Conservation (phyloP, 805 yeast species). For the Yarrowia porcina region DNA sequence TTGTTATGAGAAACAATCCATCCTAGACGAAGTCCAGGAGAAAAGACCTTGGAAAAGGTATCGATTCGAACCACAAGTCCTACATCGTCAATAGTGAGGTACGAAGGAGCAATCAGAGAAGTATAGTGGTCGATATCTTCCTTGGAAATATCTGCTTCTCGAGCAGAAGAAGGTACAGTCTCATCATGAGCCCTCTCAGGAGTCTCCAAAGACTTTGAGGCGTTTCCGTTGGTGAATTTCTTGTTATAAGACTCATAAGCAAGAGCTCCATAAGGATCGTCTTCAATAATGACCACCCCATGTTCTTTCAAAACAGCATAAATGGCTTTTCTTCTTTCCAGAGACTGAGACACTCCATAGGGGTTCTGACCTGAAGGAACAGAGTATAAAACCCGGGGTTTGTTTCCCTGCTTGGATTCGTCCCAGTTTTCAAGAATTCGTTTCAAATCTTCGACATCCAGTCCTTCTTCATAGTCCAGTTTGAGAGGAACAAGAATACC, state of each 20-base stretch:
- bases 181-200: neutral
- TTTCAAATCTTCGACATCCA: conserved; percentile 56
- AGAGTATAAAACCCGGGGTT: conserved; percentile 51
- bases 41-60: conserved; percentile 72
- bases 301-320: conserved; percentile 62
- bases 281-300: conserved; percentile 71
- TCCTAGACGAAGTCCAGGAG: conserved; percentile 74
- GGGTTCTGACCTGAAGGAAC: conserved; percentile 87
- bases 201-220: neutral
- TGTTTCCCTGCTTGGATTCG: conserved; percentile 40
- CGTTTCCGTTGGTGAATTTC: neutral
- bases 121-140: conserved; percentile 45
- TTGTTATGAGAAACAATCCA: conserved; percentile 65
- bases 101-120: conserved; percentile 55
- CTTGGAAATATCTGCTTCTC: conserved; percentile 37
- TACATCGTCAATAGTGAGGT: conserved; percentile 65
- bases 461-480: conserved; percentile 59
- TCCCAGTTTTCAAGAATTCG: conserved; percentile 57
- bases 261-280: conserved; percentile 81
- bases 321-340: conserved; percentile 54
- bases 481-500: conserved; percentile 61
- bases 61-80: conserved; percentile 78
- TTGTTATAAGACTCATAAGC: conserved; percentile 45
- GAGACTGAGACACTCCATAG: conserved; percentile 64
- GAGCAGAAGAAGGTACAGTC: neutral